Evolutionary conservation across 2,329 filamentous ascomycete species (phyloP).

Genomic region (Epichloe gansuensis): DNA sequence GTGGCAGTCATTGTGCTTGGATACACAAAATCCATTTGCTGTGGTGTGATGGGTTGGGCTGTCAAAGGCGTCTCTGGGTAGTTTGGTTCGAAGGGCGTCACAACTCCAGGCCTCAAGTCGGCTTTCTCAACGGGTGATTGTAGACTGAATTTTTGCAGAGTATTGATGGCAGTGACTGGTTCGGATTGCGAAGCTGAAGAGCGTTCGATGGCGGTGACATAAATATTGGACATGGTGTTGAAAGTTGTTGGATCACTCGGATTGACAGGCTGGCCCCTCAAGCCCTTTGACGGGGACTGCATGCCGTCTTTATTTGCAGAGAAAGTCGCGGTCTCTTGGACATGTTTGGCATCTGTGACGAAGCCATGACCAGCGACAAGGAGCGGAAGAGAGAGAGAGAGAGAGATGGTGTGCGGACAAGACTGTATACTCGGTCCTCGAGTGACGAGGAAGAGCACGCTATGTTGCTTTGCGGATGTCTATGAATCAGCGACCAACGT

Average conservation of each 20-base stretch:
- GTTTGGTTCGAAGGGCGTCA: slow-evolving; percentile 32
- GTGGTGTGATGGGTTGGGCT: slow-evolving; percentile 37
- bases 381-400: neutral
- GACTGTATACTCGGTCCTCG: neutral
- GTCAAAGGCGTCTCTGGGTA: slow-evolving; percentile 44
- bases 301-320: slow-evolving; percentile 39
- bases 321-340: slow-evolving; percentile 43
- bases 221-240: slow-evolving; percentile 55
- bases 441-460: neutral
- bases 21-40: slow-evolving; percentile 32
- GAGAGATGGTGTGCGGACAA: neutral
- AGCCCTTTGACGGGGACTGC: slow-evolving; percentile 25
- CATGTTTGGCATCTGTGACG: slow-evolving; percentile 9
- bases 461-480: no score
- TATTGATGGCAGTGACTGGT: slow-evolving; percentile 38
- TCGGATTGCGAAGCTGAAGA: slow-evolving; percentile 36
- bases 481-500: neutral
- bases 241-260: slow-evolving; percentile 50
- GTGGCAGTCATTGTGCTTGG: slow-evolving; percentile 49
- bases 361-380: slow-evolving; percentile 10
- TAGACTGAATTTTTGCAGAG: slow-evolving; percentile 21
- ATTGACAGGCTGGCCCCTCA: slow-evolving; percentile 27
- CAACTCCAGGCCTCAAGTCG: slow-evolving; percentile 21
- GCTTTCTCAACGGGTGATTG: slow-evolving; percentile 19
- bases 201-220: slow-evolving; percentile 49